Conservation (phyloP, 345 rosid species). For the Microcos paniculata region DNA sequence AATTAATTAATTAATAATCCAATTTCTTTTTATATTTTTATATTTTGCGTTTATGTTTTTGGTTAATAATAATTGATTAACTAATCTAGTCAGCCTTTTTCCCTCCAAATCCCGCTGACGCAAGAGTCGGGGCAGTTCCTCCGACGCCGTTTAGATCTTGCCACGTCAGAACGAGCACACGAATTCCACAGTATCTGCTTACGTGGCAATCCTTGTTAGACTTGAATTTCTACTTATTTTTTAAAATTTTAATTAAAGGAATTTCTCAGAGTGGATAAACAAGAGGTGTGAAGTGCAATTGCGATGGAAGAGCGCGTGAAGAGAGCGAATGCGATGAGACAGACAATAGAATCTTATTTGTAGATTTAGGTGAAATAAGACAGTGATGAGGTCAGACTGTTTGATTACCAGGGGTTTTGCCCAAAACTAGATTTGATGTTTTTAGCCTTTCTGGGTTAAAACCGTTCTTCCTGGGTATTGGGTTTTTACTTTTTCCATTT, state of each 20-base stretch:
- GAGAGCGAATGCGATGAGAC: background rate
- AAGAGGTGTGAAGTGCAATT: background rate
- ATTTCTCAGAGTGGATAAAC: background rate
- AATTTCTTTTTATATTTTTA: background rate
- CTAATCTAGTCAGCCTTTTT: conserved; percentile 14
- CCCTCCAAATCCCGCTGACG: conserved; percentile 39
- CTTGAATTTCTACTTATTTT: too few relatives aligned
- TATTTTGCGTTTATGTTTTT: background rate
- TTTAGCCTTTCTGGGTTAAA: background rate
- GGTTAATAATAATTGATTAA: background rate
- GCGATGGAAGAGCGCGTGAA: conserved; percentile 23
- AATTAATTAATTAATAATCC: background rate
- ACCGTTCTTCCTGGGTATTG: background rate
- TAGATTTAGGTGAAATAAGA: conserved; percentile 20
- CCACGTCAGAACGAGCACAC: conserved; percentile 18
- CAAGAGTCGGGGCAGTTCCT: background rate
- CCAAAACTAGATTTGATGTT: background rate
- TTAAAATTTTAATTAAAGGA: background rate
- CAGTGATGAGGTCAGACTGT: background rate
- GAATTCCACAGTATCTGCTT: background rate
- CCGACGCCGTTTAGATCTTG: conserved; percentile 11
- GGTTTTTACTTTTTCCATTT: too few relatives aligned
- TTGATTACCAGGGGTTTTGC: background rate
- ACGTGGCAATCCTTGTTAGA: conserved; percentile 18
- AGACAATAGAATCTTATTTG: background rate